phyloP scores from a whole-genome alignment of 768 basidiomycete species.

The Psilocybe subaeruginosa region DNA sequence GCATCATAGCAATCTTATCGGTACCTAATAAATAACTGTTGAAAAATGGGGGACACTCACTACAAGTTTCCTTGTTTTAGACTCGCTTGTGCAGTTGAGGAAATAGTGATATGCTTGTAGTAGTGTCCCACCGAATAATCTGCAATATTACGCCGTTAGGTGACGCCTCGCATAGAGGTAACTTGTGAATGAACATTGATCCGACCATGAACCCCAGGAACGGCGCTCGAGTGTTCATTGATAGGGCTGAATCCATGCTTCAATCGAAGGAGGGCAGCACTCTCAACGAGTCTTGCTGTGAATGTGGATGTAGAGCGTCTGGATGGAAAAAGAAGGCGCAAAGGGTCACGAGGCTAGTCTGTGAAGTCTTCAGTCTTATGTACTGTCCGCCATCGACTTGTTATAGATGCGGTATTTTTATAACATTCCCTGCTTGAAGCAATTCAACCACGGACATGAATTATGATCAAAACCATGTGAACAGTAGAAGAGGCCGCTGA shows the following conservation, averaged over 20 bases:
- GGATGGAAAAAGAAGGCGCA: no score
- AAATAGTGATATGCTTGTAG: constrained; percentile 10
- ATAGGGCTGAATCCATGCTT: background rate
- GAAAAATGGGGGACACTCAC: background rate
- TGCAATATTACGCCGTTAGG: background rate
- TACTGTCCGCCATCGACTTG: no score
- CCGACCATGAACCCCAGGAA: constrained; percentile 1
- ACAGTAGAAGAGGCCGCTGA: no score
- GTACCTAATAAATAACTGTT: background rate
- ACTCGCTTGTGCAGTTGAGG: background rate
- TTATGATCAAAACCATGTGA: no score
- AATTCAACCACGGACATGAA: no score
- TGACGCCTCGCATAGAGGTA: background rate
- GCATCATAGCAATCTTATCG: background rate
- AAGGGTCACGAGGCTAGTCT: no score
- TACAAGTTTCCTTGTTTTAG: background rate
- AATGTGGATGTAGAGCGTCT: no score
- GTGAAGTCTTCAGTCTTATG: no score
- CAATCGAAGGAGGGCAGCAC: background rate
- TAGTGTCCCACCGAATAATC: constrained; percentile 4
- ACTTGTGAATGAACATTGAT: background rate
- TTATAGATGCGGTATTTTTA: no score
- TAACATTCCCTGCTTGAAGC: no score
- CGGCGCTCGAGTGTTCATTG: background rate
- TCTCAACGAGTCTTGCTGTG: background rate